These are phyloP conservation scores for Verbascum thapsus DNA, from an alignment of 257 asterid genomes.

Conservation along the genomic window DNA sequence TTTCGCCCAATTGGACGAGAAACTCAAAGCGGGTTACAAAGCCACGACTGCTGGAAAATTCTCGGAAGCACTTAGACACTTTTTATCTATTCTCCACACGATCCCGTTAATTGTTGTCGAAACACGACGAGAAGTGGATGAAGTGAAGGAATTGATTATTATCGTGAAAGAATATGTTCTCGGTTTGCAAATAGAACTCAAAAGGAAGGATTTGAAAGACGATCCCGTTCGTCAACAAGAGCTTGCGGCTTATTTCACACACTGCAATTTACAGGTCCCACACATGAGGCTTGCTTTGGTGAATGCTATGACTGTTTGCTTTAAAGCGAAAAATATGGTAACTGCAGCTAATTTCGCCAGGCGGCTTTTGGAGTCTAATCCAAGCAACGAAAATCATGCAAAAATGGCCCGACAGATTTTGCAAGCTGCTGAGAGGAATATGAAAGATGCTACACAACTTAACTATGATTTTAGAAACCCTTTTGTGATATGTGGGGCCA, in stretches of 20 bases:
- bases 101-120: constrained; percentile 81
- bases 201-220: constrained; percentile 69
- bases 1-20: constrained; percentile 79
- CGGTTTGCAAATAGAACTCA: constrained; percentile 78
- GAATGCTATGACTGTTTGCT: constrained; percentile 71
- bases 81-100: constrained; percentile 64
- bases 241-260: constrained; percentile 91
- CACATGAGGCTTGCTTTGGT: constrained; percentile 70
- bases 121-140: constrained; percentile 80
- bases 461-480: constrained; percentile 90
- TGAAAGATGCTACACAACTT: constrained; percentile 64
- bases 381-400: constrained; percentile 59
- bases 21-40: constrained; percentile 71
- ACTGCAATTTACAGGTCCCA: constrained; percentile 75
- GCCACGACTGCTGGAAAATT: constrained; percentile 78
- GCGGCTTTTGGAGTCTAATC: constrained; percentile 77
- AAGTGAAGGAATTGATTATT: constrained; percentile 68
- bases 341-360: constrained; percentile 83
- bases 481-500: constrained; percentile 83
- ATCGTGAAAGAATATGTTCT: constrained; percentile 76
- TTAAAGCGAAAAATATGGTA: constrained; percentile 55
- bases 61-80: constrained; percentile 67
- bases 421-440: constrained; percentile 72
- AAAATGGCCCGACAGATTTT: constrained; percentile 69
- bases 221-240: constrained; percentile 83